A percentile compares a stretch with the other conserved stretches of the same genome.
phyloP scores from a whole-genome alignment of 225 moss, liverwort and hornwort genomes.

The Pseudisothecium myosuroides region DNA sequence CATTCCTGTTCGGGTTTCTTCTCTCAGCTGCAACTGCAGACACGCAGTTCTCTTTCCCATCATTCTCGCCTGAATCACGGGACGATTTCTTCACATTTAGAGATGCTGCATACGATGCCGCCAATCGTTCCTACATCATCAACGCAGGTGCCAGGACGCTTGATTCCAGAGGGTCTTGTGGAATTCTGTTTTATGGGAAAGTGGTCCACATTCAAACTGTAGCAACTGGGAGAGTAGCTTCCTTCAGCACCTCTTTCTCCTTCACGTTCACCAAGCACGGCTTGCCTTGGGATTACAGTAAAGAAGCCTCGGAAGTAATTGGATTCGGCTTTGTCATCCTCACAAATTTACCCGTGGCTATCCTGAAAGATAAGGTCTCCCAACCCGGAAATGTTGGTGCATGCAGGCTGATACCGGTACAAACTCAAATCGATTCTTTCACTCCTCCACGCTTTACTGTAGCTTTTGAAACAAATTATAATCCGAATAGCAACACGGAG shows the following conservation, averaged over 20 bases:
- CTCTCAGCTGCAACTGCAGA: neutral
- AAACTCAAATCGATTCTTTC: neutral
- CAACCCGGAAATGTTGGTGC: neutral
- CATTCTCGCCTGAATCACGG: no score
- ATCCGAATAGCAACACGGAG: no score
- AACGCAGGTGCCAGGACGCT: neutral
- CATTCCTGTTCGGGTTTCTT: neutral
- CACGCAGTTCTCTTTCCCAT: no score
- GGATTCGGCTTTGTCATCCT: neutral
- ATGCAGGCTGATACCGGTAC: fast-evolving
- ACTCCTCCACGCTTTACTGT: neutral
- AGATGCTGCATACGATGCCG: no score
- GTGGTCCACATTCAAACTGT: neutral
- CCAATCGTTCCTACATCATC: neutral
- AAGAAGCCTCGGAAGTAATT: neutral
- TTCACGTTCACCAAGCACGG: neutral
- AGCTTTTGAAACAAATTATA: neutral
- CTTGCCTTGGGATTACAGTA: neutral
- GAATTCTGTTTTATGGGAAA: neutral
- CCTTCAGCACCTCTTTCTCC: neutral
- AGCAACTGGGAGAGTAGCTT: neutral
- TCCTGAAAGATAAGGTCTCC: neutral
- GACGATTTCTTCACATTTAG: no score
- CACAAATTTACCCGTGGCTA: neutral
- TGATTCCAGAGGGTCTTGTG: neutral